These are phyloP conservation scores for Lagenaria siceraria DNA, from an alignment of 306 rosid genomes.

Conservation along the genomic window DNA sequence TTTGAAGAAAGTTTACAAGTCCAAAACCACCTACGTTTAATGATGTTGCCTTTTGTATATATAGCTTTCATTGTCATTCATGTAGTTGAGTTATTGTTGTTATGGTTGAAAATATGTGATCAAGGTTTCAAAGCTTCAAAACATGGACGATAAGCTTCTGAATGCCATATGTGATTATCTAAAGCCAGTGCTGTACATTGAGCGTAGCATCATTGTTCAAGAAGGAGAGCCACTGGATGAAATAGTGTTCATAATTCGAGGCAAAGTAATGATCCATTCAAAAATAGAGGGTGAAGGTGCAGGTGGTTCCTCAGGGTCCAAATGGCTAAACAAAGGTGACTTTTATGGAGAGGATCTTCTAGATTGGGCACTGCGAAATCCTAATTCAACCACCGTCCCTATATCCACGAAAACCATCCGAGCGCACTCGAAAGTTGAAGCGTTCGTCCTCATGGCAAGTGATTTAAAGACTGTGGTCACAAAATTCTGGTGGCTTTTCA, in stretches of 20 bases:
- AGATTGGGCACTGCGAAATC: not conserved
- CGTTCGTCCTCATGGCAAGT: not conserved
- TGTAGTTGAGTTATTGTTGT: too few species aligned
- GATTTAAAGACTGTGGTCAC: not conserved
- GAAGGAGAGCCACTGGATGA: constrained; percentile 16
- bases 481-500: constrained; percentile 17
- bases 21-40: not conserved
- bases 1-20: not conserved
- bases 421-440: constrained; percentile 6
- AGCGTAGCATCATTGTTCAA: not conserved
- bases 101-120: constrained; percentile 7
- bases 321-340: not conserved
- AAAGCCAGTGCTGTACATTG: constrained; percentile 8
- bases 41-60: constrained; percentile 17
- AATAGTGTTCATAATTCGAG: constrained; percentile 12
- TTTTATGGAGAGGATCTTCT: constrained; percentile 9
- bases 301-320: not conserved
- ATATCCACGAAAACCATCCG: not conserved
- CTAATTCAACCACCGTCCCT: not conserved
- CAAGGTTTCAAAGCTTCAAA: constrained; percentile 12
- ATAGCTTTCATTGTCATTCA: not conserved
- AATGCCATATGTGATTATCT: constrained; percentile 4
- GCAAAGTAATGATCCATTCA: not conserved
- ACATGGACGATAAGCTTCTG: not conserved
- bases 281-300: not conserved